Percentiles rank a stretch among this genome's conserved stretches.
Evolutionary conservation across 257 asterid genomes (phyloP).

Genomic region (Verbena officinalis): DNA sequence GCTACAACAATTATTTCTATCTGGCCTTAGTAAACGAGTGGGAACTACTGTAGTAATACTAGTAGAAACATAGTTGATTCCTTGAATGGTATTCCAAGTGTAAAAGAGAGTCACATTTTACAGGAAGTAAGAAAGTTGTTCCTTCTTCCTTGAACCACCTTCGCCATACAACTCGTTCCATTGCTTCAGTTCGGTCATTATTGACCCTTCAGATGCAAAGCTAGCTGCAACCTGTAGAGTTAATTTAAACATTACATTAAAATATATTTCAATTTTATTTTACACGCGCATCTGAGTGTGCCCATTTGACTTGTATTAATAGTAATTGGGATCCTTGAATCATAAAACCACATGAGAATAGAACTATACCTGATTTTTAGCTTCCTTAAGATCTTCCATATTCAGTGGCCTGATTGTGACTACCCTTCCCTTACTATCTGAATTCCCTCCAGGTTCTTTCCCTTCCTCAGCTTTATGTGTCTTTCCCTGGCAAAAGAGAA

Average conservation of each 20-base stretch:
- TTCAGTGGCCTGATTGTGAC: constrained; percentile 75
- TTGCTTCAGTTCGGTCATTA: constrained; percentile 71
- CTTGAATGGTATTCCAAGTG: background rate
- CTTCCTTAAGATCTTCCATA: constrained; percentile 76
- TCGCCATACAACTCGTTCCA: constrained; percentile 79
- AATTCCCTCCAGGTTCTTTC: constrained; percentile 27
- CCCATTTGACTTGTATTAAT: no score
- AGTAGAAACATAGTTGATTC: background rate
- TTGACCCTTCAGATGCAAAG: constrained; percentile 67
- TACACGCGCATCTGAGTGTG: no score
- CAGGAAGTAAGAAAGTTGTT: constrained; percentile 76
- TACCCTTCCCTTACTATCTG: constrained; percentile 49
- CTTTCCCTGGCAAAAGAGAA: constrained; percentile 36
- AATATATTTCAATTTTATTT: no score
- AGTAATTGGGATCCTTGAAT: background rate
- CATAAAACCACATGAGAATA: background rate
- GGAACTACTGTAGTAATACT: no score
- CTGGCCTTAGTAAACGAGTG: no score
- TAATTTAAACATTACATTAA: no score
- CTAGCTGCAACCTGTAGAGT: constrained; percentile 82
- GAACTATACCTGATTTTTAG: constrained; percentile 68
- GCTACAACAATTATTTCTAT: background rate
- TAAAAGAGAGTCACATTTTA: constrained; percentile 23
- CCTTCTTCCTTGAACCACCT: constrained; percentile 88
- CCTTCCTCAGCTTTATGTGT: constrained; percentile 42